Evolutionary conservation across 1,139 yeast genomes (phyloP).

Genomic region (Debaryomycetaceae sp.): DNA sequence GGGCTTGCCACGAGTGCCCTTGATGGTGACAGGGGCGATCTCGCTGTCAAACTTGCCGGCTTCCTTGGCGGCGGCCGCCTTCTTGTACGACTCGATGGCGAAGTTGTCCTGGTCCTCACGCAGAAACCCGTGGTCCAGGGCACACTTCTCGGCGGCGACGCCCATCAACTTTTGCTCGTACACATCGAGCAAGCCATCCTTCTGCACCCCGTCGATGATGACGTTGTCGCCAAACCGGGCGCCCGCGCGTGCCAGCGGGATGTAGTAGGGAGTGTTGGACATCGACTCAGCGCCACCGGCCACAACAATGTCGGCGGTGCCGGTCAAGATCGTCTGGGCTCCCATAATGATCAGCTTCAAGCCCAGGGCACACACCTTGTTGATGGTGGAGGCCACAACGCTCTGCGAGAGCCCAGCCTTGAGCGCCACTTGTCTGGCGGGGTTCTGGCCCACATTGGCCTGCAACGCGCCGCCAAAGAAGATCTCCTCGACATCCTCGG

Average conservation of each 20-base stretch:
- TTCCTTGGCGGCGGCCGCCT: conserved; percentile 75
- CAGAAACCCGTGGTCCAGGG: conserved; percentile 58
- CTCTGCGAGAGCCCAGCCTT: conserved; percentile 79
- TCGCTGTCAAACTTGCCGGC: conserved; percentile 78
- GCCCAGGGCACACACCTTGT: conserved; percentile 97
- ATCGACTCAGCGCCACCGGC: conserved; percentile 98
- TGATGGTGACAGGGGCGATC: conserved; percentile 80
- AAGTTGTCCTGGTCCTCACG: conserved; percentile 72
- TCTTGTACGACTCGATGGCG: conserved; percentile 65
- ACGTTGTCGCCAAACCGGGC: conserved; percentile 81
- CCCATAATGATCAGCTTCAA: conserved; percentile 87
- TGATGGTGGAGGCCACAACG: conserved; percentile 82
- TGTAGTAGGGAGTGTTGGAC: conserved; percentile 93
- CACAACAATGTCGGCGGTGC: conserved; percentile 86
- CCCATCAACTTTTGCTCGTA: conserved; percentile 90
- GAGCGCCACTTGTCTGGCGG: conserved; percentile 95
- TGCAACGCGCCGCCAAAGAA: conserved; percentile 89
- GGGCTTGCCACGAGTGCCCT: conserved; percentile 92
- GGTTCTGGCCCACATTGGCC: conserved; percentile 95
- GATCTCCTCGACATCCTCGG: conserved; percentile 81
- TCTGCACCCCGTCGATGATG: conserved; percentile 81
- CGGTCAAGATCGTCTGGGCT: conserved; percentile 85
- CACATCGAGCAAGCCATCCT: conserved; percentile 90
- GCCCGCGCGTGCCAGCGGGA: conserved; percentile 82
- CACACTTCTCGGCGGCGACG: conserved; percentile 94